These are phyloP conservation scores for Arachnopeziza araneosa DNA, from an alignment of 2,329 filamentous ascomycete genomes.

Conservation along the genomic window DNA sequence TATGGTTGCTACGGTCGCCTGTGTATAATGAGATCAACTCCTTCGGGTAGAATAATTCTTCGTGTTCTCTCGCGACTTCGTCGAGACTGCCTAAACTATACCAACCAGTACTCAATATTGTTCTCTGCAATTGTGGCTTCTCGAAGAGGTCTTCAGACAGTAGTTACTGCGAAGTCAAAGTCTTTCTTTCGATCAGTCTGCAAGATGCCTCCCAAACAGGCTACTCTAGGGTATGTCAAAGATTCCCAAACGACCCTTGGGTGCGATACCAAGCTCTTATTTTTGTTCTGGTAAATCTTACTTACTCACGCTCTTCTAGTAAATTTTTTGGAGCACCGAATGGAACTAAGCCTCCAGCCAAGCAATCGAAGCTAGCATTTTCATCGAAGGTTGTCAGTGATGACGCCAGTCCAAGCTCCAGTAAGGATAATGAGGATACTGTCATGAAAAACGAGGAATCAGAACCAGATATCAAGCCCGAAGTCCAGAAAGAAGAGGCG, in stretches of 20 bases:
- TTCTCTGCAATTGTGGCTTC: conserved; percentile 28
- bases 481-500: conserved; percentile 29
- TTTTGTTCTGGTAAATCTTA: neutral
- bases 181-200: conserved; percentile 14
- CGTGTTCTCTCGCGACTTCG: neutral
- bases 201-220: conserved; percentile 46
- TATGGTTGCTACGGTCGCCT: neutral
- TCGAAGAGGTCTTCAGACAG: conserved; percentile 11
- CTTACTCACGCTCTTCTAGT: conserved; percentile 41
- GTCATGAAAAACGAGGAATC: conserved; percentile 26
- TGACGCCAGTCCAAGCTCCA: conserved; percentile 4
- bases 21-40: neutral
- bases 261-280: conserved; percentile 41
- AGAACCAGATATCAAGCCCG: conserved; percentile 19
- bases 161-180: conserved; percentile 15
- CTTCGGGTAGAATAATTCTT: neutral
- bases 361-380: conserved; percentile 78
- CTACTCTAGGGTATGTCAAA: conserved; percentile 83
- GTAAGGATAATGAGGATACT: conserved; percentile 22
- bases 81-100: neutral
- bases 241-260: conserved; percentile 67
- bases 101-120: neutral
- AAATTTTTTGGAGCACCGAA: conserved; percentile 76
- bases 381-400: conserved; percentile 45
- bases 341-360: conserved; percentile 49